These are phyloP conservation scores for Papiliotrema fonsecae DNA, from an alignment of 1,284 basidiomycete species.

Conservation along the genomic window DNA sequence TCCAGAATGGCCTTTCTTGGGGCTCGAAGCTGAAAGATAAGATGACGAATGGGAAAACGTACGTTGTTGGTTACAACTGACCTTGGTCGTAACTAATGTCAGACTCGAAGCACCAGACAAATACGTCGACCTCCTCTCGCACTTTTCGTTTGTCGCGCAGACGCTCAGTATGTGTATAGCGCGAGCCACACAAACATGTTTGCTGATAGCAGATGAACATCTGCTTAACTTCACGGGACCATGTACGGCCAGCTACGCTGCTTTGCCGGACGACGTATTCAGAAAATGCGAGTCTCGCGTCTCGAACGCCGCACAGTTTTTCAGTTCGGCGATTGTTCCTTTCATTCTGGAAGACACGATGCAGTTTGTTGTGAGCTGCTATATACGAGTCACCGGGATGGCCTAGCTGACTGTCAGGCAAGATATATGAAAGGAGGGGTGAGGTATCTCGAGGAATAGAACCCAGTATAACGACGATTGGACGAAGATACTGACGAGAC, in stretches of 20 bases:
- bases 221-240: conserved; percentile 60
- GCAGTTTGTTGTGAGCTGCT: conserved; percentile 66
- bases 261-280: conserved; percentile 62
- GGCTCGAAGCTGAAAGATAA: conserved; percentile 80
- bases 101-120: conserved; percentile 81
- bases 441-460: conserved; percentile 34
- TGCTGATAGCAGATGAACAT: conserved; percentile 61
- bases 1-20: conserved; percentile 54
- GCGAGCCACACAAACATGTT: neutral
- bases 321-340: conserved; percentile 79
- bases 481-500: neutral
- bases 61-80: conserved; percentile 39
- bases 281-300: conserved; percentile 67
- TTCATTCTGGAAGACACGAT: conserved; percentile 73
- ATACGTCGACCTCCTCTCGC: conserved; percentile 74
- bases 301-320: conserved; percentile 79
- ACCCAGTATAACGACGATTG: no score
- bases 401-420: conserved; percentile 16
- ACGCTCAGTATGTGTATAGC: conserved; percentile 53
- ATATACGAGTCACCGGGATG: neutral
- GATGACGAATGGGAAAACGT: conserved; percentile 87
- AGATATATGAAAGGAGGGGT: conserved; percentile 39
- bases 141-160: conserved; percentile 70
- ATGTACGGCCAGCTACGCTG: conserved; percentile 62
- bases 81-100: conserved; percentile 9